These are phyloP conservation scores for Lagenaria siceraria DNA, from an alignment of 306 rosid species.

Conservation along the genomic window DNA sequence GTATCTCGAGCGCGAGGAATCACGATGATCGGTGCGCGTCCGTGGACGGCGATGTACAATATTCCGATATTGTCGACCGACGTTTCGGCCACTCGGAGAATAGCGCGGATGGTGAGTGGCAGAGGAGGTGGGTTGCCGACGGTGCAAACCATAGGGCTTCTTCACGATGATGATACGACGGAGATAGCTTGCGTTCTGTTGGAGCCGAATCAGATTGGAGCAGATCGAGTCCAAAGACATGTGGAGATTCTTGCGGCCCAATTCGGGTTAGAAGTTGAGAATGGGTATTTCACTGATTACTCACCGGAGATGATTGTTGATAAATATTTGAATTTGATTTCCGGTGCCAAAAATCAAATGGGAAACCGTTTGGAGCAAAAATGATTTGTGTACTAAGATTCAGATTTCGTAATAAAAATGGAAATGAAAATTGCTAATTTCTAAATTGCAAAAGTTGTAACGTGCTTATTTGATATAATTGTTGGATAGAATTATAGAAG, in stretches of 20 bases:
- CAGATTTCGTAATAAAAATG: background rate
- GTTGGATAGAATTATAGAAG: too few species aligned
- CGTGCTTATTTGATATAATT: too few species aligned
- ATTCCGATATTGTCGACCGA: conserved; percentile 49
- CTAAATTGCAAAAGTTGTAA: too few species aligned
- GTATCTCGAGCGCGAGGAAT: conserved; percentile 48
- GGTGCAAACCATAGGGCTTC: conserved; percentile 49
- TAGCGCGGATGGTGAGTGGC: conserved; percentile 68
- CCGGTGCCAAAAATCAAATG: background rate
- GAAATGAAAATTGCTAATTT: background rate
- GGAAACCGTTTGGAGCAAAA: background rate
- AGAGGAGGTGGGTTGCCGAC: conserved; percentile 86
- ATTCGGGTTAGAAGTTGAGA: conserved; percentile 70
- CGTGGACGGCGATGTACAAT: conserved; percentile 59
- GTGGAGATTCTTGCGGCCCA: conserved; percentile 57
- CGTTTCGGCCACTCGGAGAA: conserved; percentile 31
- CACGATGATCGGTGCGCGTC: conserved; percentile 65
- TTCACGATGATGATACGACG: conserved; percentile 47
- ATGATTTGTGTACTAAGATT: background rate
- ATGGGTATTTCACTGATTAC: conserved; percentile 65
- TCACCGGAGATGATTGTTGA: conserved; percentile 61
- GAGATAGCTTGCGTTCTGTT: conserved; percentile 74
- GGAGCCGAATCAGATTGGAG: conserved; percentile 71
- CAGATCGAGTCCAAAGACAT: conserved; percentile 52
- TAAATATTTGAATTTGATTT: conserved; percentile 31